Evolutionary conservation across 495 filamentous ascomycete species (phyloP), one percentile per base, ranked within the genome.

Genomic region (Beverwykella pulmonaria): DNA sequence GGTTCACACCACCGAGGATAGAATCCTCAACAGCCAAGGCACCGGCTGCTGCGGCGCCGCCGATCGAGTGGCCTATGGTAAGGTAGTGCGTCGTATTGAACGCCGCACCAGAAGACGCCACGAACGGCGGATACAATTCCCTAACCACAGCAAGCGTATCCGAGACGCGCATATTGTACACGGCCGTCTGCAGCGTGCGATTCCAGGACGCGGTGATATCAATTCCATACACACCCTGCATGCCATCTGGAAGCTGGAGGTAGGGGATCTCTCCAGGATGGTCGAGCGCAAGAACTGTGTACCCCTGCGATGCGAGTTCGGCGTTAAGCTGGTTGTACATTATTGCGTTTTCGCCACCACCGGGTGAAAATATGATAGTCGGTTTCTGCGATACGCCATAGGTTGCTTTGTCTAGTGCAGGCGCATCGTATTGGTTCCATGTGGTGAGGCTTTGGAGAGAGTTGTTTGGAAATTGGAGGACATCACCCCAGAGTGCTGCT

Each of bases 191-290:
- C 2, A 69, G 26, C 0, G 41, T 27, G 15, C 25, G 9, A 39
- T 61, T 57, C 54, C 60, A 64, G 32, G 9, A 5, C 1, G 17
- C n/a, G n/a, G 20, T 56, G n/a, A 67, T 60, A 14, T 48, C 34
- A 23, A 69, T 19, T 6, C 60, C 66, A 32, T 68, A 68, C 5
- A 29, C 23, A 25, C 52, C 52, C 14, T 32, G 8, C 8, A 58
- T 19, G 23, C 59, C 53, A 15, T 19, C 59, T 4, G 14, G 29
- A n/a, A 70, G 41, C 39, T 61, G 49, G 1, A 70, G 32, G 50
- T 65, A 65, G 23, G 67, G 67, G 1, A 36, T 23, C 56, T 70
- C 61, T 19, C 67, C 61, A 7, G 61, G 67, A 41, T 70, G 67
- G 44, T 70, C 67, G 36, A 70, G 20, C 2, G 55, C 48, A 1